Percentiles rank a stretch among this genome's conserved stretches.
Conservation (phyloP, 1,284 basidiomycete genomes). For the Papiliotrema nemorosa region DNA sequence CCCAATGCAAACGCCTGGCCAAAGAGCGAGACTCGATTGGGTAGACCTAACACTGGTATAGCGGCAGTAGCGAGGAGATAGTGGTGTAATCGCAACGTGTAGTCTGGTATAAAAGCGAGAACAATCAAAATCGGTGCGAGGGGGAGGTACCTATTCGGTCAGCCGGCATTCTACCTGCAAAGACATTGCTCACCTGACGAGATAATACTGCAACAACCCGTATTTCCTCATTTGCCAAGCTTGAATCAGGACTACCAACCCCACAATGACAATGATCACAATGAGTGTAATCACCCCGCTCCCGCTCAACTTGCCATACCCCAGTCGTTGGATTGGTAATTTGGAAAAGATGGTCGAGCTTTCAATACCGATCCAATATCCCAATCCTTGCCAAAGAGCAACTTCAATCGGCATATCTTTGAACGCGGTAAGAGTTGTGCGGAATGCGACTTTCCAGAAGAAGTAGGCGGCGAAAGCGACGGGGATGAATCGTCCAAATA, state of each 20-base stretch:
- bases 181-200: constrained; percentile 22
- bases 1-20: constrained; percentile 39
- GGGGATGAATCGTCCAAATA: constrained; percentile 27
- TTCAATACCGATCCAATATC: constrained; percentile 45
- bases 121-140: constrained; percentile 36
- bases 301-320: constrained; percentile 30
- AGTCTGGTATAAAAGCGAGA: constrained; percentile 32
- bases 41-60: constrained; percentile 37
- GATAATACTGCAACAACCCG: constrained; percentile 37
- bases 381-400: constrained; percentile 41
- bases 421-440: constrained; percentile 31
- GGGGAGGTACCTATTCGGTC: constrained; percentile 30
- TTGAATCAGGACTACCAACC: constrained; percentile 32
- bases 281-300: constrained; percentile 29
- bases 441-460: constrained; percentile 35
- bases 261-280: constrained; percentile 25
- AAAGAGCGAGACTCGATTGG: constrained; percentile 37
- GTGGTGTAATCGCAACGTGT: constrained; percentile 40
- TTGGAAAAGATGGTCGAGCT: constrained; percentile 36
- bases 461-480: constrained; percentile 36
- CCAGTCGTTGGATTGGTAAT: constrained; percentile 37
- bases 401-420: constrained; percentile 29
- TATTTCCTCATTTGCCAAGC: constrained; percentile 28
- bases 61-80: constrained; percentile 35
- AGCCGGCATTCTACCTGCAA: not conserved